Evolutionary conservation across 306 rosid genomes (phyloP), one percentile per base, ranked within the genome.

Genomic region (Acacia crassicarpa): DNA sequence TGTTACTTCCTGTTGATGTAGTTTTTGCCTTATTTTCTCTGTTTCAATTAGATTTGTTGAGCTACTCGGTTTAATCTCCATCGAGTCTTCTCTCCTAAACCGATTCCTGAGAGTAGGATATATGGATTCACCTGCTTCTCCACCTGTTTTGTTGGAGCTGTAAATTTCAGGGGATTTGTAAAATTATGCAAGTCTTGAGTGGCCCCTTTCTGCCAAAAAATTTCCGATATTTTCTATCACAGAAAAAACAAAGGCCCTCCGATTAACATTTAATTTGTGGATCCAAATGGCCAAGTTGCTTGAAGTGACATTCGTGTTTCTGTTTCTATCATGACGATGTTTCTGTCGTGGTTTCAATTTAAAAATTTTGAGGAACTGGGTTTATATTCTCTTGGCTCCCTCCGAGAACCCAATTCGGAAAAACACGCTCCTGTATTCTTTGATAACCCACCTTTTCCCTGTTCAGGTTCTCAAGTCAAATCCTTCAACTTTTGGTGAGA

Each of bases 131-230:
- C 10, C 63, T 74, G 63, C 66, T 83, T 76, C 75, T 75, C 25
- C 49, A 30, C 82, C 82, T 78, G 68, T 80, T 86, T 78, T 85
- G 81, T 87, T 80, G 90, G 91, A 88, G 44, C 59, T 25, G 76
- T 72, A 44, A 72, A 23, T 72, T 72, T 15, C 17, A 72, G 41
- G 22, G 56, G 25, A 9, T 38, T 9, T 17, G 48, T n/a, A 70
- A 70, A 44, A 70, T 15, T 30, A 43, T 70, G 74, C 14, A 44
- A 44, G 15, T 14, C 22, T 23, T 14, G 25, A 46, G 59, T 45
- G 76, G 56, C n/a, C 75, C 38, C 33, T 12, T 43, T 43, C 19
- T 13, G 75, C 33, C 9, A 43, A 71, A 43, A 71, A 23, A 14
- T 23, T 53, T 78, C 23, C 35, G 70, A 49, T 51, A 43, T 48